Base-by-base conservation (phyloP, 2,329 filamentous ascomycete genomes). In the Botrytis medusae region DNA sequence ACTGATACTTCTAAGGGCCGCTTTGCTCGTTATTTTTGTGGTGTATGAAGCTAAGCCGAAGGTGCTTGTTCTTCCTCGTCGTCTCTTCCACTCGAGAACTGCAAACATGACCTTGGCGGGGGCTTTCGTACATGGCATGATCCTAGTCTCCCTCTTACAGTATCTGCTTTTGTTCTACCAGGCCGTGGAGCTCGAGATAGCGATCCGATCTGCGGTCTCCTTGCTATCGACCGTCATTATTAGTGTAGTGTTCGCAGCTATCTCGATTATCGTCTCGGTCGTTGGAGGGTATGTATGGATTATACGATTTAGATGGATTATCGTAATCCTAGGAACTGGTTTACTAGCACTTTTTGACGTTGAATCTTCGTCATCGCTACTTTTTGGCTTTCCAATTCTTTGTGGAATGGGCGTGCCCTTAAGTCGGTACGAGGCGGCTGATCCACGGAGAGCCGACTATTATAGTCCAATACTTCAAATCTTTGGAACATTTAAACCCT, bases 1-100 rank as follows among this genome's bases (percentile, higher is more conserved):
- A n/a, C n/a, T n/a, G n/a, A n/a, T 93, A 18, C 79, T 88, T 5
- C 59, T 91, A 20, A 89, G 89, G 2, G 8, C n/a, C 22, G 42
- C 16, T 20, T 10, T 67, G 18, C 16, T 51, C 10, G 77, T 81
- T 1, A 77, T 92, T 10, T 76, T 85, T 8, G 81, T 77, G 10
- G 89, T 90, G 76, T 76, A 74, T 48, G 88, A 91, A 78, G 54
- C 42, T 34, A 63, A 64, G 46, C 65, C 76, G 4, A 37, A 0
- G 1, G 12, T 37, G 4, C 8, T 34, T 9, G 57, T 72, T 7
- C 12, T 72, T 1, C 32, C 34, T 16, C 40, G 37, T 51, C 70
- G 61, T 29, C 20, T 72, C 2, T 72, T 72, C 32, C 29, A 42
- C 51, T n/a, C 20, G n/a, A 69, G 32, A 7, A 69, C 51, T 59